phyloP scores from a whole-genome alignment of 2,329 filamentous ascomycete species.

The Daldinia eschscholtzii region DNA sequence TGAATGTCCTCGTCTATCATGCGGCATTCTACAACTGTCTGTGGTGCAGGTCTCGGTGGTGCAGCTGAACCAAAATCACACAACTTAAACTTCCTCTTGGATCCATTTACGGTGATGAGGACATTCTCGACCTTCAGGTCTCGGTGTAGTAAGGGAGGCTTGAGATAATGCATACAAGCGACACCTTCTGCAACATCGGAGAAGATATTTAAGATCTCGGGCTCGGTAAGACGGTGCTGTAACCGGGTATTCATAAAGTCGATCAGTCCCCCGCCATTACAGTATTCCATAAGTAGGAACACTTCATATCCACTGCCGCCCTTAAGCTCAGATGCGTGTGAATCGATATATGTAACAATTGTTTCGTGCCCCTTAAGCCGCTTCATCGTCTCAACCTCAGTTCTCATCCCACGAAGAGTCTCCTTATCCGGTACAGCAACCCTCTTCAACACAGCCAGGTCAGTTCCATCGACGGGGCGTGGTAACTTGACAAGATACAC shows the following conservation, averaged over 20 bases:
- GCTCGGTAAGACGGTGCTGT: conserved; percentile 95
- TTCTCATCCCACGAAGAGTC: conserved; percentile 93
- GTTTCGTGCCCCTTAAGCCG: conserved; percentile 95
- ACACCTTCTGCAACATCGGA: conserved; percentile 95
- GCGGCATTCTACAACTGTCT: conserved; percentile 87
- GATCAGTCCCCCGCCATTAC: conserved; percentile 92
- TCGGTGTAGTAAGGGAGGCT: conserved; percentile 90
- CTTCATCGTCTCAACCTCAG: conserved; percentile 99
- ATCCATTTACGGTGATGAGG: conserved; percentile 78
- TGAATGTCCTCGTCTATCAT: conserved; percentile 97
- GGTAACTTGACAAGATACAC: conserved; percentile 95
- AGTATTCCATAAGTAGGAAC: conserved; percentile 98
- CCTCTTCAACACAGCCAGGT: conserved; percentile 89
- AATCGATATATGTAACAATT: conserved; percentile 98
- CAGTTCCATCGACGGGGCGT: conserved; percentile 79
- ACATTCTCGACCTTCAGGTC: conserved; percentile 99
- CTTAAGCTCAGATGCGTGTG: conserved; percentile 92
- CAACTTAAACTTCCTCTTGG: conserved; percentile 87
- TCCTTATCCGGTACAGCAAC: conserved; percentile 98
- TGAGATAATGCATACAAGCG: conserved; percentile 98
- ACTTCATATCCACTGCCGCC: conserved; percentile 97
- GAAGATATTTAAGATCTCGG: conserved; percentile 97
- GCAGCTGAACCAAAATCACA: conserved; percentile 98
- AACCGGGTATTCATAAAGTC: conserved; percentile 99
- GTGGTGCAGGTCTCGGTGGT: conserved; percentile 84